Evolutionary conservation across 2,329 filamentous ascomycete species (phyloP).

Genomic region (Incumbomyces delicatus): DNA sequence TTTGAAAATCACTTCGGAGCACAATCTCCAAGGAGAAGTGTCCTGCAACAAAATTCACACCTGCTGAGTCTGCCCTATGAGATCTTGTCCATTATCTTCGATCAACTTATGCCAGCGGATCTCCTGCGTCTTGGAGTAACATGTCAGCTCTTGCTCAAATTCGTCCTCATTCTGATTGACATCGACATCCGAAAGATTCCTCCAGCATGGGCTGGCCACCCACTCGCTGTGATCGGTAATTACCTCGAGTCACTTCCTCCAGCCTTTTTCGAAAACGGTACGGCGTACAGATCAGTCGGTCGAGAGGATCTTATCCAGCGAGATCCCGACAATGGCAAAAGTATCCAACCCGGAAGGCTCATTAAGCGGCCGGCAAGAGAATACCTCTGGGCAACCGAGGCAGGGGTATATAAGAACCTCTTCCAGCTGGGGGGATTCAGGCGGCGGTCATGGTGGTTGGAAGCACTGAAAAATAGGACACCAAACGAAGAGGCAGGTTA

Average conservation of each 20-base stretch:
- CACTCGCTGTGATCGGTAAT: not conserved
- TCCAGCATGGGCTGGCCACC: not conserved
- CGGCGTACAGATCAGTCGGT: not conserved
- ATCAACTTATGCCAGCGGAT: not conserved
- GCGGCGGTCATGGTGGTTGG: not conserved
- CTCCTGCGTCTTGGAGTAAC: not conserved
- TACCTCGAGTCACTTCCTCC: not conserved
- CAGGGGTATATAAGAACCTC: not conserved
- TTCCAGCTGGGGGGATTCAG: not conserved
- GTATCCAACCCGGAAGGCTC: not conserved
- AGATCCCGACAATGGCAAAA: not conserved
- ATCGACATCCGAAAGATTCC: not conserved
- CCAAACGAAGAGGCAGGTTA: too few species aligned
- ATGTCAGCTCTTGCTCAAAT: not conserved
- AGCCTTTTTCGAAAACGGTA: not conserved
- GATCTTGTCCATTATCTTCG: not conserved
- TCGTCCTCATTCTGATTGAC: not conserved
- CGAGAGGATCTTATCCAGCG: not conserved
- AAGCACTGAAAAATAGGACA: not conserved
- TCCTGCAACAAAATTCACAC: not conserved
- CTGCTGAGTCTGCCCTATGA: not conserved
- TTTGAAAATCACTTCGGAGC: too few species aligned
- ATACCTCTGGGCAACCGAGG: not conserved
- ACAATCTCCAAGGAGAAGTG: too few species aligned
- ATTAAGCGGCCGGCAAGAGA: not conserved